These are phyloP conservation scores for Crepidotus sp. DNA, from an alignment of 1,284 basidiomycete species.

Conservation along the genomic window DNA sequence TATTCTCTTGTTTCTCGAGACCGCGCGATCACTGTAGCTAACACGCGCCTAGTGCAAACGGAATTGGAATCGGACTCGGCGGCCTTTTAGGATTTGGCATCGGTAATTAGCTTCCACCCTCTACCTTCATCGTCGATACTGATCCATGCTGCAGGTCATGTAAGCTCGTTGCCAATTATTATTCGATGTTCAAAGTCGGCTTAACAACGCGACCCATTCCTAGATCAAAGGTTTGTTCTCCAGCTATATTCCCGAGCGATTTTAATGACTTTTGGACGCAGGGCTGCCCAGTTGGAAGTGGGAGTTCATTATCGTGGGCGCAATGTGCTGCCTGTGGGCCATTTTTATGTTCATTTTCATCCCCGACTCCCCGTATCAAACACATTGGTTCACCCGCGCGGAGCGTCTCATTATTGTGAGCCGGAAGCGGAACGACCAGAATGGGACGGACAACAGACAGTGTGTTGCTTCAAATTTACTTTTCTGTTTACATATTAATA, in stretches of 20 bases:
- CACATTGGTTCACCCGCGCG: slow-evolving; percentile 27
- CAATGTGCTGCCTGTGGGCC: slow-evolving; percentile 23
- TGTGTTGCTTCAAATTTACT: background rate
- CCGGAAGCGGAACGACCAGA: slow-evolving; percentile 26
- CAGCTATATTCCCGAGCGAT: background rate
- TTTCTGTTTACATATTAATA: background rate
- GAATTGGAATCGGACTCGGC: slow-evolving; percentile 23
- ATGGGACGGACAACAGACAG: slow-evolving; percentile 23
- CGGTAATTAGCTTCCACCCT: slow-evolving; percentile 9
- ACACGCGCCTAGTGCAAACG: slow-evolving; percentile 20
- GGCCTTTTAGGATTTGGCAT: slow-evolving; percentile 25
- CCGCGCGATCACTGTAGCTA: background rate
- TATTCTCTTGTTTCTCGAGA: background rate
- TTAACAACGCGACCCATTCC: background rate
- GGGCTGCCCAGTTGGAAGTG: slow-evolving; percentile 28
- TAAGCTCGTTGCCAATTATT: background rate
- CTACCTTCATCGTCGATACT: background rate
- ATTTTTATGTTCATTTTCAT: slow-evolving; percentile 25
- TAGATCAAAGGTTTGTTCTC: slow-evolving; percentile 17
- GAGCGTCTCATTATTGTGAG: slow-evolving; percentile 29
- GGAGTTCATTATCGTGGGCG: slow-evolving; percentile 28
- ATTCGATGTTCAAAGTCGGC: no score
- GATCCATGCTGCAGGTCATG: slow-evolving; percentile 5
- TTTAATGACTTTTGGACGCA: background rate
- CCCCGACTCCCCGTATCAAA: slow-evolving; percentile 27